These are phyloP conservation scores for Populus trichocarpa DNA, from an alignment of 441 rosid species.

Conservation along the genomic window DNA sequence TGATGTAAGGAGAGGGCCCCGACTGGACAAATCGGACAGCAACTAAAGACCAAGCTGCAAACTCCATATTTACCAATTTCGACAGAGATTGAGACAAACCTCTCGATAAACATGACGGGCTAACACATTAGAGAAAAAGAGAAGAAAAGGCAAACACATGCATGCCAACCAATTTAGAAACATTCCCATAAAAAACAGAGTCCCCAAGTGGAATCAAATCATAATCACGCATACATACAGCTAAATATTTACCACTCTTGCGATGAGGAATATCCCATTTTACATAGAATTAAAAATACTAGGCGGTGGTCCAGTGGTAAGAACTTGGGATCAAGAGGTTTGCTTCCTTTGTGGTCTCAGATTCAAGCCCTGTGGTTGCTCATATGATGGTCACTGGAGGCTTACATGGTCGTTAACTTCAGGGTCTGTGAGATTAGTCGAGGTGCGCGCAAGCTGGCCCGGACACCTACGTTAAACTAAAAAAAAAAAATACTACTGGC, in stretches of 20 bases:
- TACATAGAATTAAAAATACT: not conserved
- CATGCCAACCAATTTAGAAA: not conserved
- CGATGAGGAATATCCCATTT: not conserved
- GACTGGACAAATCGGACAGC: slow-evolving; percentile 2
- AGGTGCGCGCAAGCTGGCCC: no score
- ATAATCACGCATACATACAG: not conserved
- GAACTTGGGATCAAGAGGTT: no score
- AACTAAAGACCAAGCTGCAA: not conserved
- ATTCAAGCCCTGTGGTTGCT: no score
- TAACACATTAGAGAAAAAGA: not conserved
- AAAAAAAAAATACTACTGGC: not conserved
- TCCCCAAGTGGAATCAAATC: not conserved
- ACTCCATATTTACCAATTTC: slow-evolving; percentile 7
- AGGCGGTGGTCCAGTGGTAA: no score
- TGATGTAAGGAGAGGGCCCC: slow-evolving; percentile 38
- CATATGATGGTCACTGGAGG: no score
- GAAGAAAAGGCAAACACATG: not conserved
- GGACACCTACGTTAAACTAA: no score
- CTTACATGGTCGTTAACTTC: no score
- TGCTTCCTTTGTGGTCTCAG: no score
- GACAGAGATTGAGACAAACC: slow-evolving; percentile 29
- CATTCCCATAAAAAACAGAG: not conserved
- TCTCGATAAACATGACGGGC: slow-evolving; percentile 13
- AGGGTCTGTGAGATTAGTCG: no score
- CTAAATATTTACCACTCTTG: not conserved